A percentile compares a stretch with the other conserved stretches of the same genome.
Conservation (phyloP, 495 filamentous ascomycete species). For the Pyrenopolyporus hunteri region DNA sequence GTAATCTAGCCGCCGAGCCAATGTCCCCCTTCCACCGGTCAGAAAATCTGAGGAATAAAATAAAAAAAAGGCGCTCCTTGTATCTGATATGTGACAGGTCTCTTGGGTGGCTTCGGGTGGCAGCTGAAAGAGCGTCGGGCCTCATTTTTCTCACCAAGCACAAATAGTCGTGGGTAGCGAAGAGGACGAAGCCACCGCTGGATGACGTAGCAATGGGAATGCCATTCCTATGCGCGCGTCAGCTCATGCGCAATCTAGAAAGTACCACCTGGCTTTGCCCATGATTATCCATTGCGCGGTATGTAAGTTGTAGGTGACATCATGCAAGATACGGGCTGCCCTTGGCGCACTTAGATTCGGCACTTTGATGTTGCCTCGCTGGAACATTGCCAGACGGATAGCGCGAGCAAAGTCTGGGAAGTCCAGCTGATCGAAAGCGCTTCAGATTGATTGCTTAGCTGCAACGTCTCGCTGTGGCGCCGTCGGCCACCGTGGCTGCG, state of each 20-base stretch:
- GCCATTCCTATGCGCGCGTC: conserved; percentile 1
- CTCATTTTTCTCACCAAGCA: conserved; percentile 1
- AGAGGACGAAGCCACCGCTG: conserved; percentile 1
- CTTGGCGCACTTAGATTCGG: conserved; percentile 38
- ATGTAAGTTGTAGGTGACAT: conserved; percentile 25
- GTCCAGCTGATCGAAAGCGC: conserved; percentile 18
- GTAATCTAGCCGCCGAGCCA: conserved; percentile 8
- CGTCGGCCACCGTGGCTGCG: conserved; percentile 26
- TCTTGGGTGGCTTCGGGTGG: conserved; percentile 15
- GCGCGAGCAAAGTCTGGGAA: background rate
- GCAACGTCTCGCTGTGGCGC: conserved; percentile 17
- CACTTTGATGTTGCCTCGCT: conserved; percentile 31
- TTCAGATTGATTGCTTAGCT: conserved; percentile 34
- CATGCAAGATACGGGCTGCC: conserved; percentile 30
- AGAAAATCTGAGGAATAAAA: conserved; percentile 15
- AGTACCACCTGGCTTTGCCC: conserved; percentile 5
- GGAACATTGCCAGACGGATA: conserved; percentile 23
- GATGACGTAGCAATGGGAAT: conserved; percentile 20
- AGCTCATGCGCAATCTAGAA: conserved; percentile 20
- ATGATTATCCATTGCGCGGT: conserved; percentile 1
- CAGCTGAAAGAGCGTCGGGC: background rate
- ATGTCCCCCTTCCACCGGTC: conserved; percentile 23
- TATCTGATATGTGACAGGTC: conserved; percentile 36
- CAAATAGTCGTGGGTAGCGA: conserved; percentile 1
- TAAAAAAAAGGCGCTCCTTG: background rate